phyloP scores from a whole-genome alignment of 2,329 filamentous ascomycete genomes.

The Gremmenia infestans region DNA sequence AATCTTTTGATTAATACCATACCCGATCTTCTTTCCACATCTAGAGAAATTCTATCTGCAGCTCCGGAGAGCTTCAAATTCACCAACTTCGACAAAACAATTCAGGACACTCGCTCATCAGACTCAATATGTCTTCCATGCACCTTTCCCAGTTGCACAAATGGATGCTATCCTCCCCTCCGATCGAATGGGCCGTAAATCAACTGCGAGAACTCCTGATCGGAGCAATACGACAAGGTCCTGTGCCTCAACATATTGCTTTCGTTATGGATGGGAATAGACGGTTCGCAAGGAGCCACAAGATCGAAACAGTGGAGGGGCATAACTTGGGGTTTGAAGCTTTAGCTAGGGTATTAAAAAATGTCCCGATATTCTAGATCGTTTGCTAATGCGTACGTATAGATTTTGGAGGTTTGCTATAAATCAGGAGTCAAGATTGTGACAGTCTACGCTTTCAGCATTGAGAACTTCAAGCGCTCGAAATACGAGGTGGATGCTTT shows the following conservation, averaged over 20 bases:
- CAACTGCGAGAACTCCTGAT: constrained; percentile 81
- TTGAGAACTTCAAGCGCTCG: constrained; percentile 97
- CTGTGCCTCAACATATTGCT: constrained; percentile 91
- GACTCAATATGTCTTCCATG: constrained; percentile 40
- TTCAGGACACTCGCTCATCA: not conserved
- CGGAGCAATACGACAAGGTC: constrained; percentile 81
- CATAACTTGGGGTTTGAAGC: constrained; percentile 96
- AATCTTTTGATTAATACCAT: too few species aligned
- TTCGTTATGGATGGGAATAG: constrained; percentile 99
- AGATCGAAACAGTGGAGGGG: constrained; percentile 94
- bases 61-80: not conserved
- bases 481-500: constrained; percentile 94
- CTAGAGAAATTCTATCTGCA: not conserved
- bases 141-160: constrained; percentile 57
- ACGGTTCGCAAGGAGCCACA: constrained; percentile 81
- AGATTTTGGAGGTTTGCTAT: constrained; percentile 97
- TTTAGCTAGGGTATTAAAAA: constrained; percentile 65
- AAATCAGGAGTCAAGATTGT: constrained; percentile 95
- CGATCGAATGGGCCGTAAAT: constrained; percentile 81
- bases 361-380: not conserved
- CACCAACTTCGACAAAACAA: not conserved
- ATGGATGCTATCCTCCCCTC: constrained; percentile 84
- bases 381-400: constrained; percentile 13
- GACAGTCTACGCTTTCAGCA: constrained; percentile 97
- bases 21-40: too few species aligned